phyloP scores from a whole-genome alignment of 352 stramenopile species.

The Peronospora tabacina region DNA sequence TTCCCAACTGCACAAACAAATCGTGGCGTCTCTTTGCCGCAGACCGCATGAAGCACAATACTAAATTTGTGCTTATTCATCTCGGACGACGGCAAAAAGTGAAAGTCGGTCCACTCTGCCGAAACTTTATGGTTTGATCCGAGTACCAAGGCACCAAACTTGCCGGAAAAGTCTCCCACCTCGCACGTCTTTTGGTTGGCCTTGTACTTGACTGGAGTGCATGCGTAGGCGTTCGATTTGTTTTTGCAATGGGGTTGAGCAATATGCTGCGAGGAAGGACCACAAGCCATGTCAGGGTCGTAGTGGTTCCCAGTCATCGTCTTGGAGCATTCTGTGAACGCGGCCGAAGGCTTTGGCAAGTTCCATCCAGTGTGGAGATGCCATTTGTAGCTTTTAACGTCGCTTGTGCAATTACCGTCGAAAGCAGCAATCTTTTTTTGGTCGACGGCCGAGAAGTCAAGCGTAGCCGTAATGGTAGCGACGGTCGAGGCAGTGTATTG shows the following conservation, averaged over 20 bases:
- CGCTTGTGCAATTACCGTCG: constrained; percentile 34
- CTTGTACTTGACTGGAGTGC: constrained; percentile 36
- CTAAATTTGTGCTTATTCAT: constrained; percentile 41
- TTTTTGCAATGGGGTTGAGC: constrained; percentile 23
- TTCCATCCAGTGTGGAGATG: constrained; percentile 51
- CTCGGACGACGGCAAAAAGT: constrained; percentile 39
- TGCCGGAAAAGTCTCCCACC: constrained; percentile 51
- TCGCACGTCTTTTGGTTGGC: constrained; percentile 35
- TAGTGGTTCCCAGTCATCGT: constrained; percentile 45
- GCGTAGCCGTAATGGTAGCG: constrained; percentile 28
- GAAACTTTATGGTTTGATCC: constrained; percentile 18
- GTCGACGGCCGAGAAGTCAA: constrained; percentile 38
- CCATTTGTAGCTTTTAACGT: constrained; percentile 43
- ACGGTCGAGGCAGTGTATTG: constrained; percentile 29
- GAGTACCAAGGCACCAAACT: constrained; percentile 39
- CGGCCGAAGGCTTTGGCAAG: constrained; percentile 27
- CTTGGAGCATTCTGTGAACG: constrained; percentile 38
- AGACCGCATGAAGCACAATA: constrained; percentile 59
- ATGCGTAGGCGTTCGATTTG: constrained; percentile 33
- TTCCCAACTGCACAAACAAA: constrained; percentile 37
- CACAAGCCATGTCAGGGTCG: constrained; percentile 41
- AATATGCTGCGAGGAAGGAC: constrained; percentile 38
- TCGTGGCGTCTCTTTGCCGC: constrained; percentile 33
- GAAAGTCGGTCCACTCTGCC: constrained; percentile 32
- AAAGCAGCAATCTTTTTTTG: constrained; percentile 18